Evolutionary conservation across 169 alveolate genomes (phyloP).

Genomic region (Plasmodium knowlesi): DNA sequence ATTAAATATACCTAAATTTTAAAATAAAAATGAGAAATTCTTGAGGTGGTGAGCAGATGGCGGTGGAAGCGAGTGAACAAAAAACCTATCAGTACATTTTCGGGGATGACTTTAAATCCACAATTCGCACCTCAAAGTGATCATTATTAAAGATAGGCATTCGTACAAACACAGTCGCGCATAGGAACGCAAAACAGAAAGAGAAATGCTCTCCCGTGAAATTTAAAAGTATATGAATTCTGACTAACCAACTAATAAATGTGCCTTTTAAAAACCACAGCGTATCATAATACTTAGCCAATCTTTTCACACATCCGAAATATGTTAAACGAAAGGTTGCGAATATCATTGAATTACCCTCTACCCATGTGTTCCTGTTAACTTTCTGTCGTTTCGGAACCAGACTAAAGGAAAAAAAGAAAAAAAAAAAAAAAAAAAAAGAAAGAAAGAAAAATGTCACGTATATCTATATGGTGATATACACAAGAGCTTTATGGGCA

Average conservation of each 20-base stretch:
- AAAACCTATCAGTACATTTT: not conserved
- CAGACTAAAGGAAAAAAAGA: conserved; percentile 45
- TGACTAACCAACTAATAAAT: conserved; percentile 1
- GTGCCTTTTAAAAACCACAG: not conserved
- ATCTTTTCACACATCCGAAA: not conserved
- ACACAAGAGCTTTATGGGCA: not conserved
- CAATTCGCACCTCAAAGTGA: not conserved
- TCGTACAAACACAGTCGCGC: not conserved
- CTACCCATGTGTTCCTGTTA: not conserved
- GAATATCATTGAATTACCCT: not conserved
- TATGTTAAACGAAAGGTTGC: not conserved
- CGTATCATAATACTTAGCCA: not conserved
- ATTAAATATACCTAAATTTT: not conserved
- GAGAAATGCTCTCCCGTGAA: not conserved
- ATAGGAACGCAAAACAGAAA: not conserved
- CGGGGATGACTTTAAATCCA: not conserved
- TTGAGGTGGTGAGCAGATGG: not conserved
- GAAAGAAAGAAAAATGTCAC: not conserved
- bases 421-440: not conserved
- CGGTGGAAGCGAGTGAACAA: not conserved
- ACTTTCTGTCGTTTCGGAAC: conserved; percentile 71
- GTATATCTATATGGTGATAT: not conserved
- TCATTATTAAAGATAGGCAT: not conserved
- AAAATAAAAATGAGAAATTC: not conserved
- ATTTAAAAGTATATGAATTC: not conserved